A percentile compares a stretch with the other conserved stretches of the same genome.
Evolutionary conservation across 2,329 filamentous ascomycete species (phyloP).

Genomic region (Exserohilum rostratum): DNA sequence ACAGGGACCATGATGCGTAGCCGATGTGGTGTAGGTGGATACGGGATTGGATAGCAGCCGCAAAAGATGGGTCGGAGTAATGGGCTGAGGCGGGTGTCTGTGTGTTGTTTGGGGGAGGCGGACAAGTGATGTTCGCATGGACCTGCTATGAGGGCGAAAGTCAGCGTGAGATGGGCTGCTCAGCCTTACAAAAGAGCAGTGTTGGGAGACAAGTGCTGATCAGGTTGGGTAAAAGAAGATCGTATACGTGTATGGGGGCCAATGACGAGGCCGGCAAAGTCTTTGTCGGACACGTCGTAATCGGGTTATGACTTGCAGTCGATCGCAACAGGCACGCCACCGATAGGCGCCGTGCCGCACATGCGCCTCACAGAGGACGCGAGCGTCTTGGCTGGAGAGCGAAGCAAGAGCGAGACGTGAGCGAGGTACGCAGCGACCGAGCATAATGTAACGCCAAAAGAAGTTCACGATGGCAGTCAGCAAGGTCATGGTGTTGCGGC

Average conservation of each 20-base stretch:
- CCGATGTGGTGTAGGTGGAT: neutral
- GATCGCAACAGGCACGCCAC: constrained; percentile 15
- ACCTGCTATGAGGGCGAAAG: neutral
- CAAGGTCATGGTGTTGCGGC: neutral
- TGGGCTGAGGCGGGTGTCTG: neutral
- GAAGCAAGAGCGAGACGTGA: neutral
- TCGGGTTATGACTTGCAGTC: constrained; percentile 16
- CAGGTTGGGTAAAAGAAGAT: constrained; percentile 2
- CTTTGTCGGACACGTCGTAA: constrained; percentile 12
- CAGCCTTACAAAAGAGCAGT: constrained; percentile 5
- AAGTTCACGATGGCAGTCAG: neutral
- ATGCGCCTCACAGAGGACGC: neutral
- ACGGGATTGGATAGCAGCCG: neutral
- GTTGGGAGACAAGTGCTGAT: neutral
- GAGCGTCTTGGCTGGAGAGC: neutral
- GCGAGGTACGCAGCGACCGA: no score
- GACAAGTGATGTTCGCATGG: neutral
- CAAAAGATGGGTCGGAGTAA: neutral
- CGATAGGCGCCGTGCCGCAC: constrained; percentile 7
- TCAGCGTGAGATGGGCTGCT: neutral
- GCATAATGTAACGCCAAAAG: neutral
- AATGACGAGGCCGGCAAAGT: constrained; percentile 15
- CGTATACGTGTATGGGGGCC: constrained; percentile 3
- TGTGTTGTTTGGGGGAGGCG: neutral
- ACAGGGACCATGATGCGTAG: neutral